Conservation (phyloP, 768 basidiomycete species). For the Mycena pura region DNA sequence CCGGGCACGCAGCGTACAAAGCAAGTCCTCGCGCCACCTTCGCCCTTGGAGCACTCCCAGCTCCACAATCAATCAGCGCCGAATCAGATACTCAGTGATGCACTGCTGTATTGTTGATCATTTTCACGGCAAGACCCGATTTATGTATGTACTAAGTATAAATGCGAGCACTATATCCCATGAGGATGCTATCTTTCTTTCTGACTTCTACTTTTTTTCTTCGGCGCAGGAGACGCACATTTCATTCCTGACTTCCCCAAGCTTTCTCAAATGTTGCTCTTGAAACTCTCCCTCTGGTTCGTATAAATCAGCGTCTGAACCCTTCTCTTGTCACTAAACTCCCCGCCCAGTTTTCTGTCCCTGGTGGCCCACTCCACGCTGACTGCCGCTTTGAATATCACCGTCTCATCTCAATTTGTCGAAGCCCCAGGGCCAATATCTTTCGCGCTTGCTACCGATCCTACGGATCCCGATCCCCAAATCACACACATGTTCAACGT, state of each 20-base stretch:
- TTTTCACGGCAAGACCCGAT: not conserved
- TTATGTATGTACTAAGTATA: not conserved
- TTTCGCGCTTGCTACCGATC: not conserved
- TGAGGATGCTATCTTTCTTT: not conserved
- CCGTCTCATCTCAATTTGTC: slow-evolving; percentile 6
- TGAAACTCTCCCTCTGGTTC: not conserved
- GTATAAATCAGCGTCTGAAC: not conserved
- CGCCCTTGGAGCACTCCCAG: too few relatives aligned
- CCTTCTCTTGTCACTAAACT: not conserved
- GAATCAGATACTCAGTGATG: too few relatives aligned
- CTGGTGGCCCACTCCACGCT: not conserved
- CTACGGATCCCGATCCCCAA: not conserved
- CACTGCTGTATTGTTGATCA: not conserved
- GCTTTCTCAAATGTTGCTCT: not conserved
- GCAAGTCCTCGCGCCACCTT: too few relatives aligned
- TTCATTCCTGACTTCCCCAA: not conserved
- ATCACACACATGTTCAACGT: not conserved
- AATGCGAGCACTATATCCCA: not conserved
- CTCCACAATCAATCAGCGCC: too few relatives aligned
- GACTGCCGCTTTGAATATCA: slow-evolving; percentile 3
- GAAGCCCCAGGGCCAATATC: slow-evolving; percentile 9
- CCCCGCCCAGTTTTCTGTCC: not conserved
- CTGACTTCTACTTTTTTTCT: not conserved
- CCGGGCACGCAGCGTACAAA: too few relatives aligned
- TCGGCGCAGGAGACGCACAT: not conserved